Conservation (phyloP, 2,329 filamentous ascomycete species). For the Exophiala oligosperma region DNA sequence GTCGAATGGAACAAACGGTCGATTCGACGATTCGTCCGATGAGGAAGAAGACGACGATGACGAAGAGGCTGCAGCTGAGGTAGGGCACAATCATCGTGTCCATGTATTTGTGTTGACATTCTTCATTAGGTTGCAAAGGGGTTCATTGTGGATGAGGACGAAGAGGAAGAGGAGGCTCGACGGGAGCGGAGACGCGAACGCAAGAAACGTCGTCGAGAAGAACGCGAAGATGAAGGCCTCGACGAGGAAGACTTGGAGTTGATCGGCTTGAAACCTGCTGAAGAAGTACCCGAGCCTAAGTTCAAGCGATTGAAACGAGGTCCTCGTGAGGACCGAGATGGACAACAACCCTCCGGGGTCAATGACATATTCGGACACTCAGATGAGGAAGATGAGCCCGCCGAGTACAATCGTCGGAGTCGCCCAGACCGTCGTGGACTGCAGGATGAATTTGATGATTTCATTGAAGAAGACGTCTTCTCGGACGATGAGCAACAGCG, state of each 20-base stretch:
- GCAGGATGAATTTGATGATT: constrained; percentile 85
- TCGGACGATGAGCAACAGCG: constrained; percentile 78
- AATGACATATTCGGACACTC: constrained; percentile 96
- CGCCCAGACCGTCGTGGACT: constrained; percentile 55
- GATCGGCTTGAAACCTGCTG: constrained; percentile 72
- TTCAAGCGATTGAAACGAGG: constrained; percentile 97
- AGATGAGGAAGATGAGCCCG: constrained; percentile 69
- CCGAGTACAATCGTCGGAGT: constrained; percentile 46
- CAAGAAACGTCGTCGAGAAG: constrained; percentile 72
- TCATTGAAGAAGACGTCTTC: constrained; percentile 94
- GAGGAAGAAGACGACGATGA: constrained; percentile 92
- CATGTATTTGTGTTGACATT: neutral
- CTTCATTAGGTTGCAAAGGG: constrained; percentile 75
- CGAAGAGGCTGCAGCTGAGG: constrained; percentile 78
- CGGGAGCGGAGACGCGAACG: constrained; percentile 63
- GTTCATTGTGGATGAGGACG: constrained; percentile 93
- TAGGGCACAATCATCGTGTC: constrained; percentile 42
- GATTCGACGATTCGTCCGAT: constrained; percentile 81
- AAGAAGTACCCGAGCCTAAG: constrained; percentile 64
- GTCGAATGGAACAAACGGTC: constrained; percentile 41
- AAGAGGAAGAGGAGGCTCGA: constrained; percentile 74
- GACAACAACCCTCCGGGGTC: constrained; percentile 66
- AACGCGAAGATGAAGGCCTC: constrained; percentile 78
- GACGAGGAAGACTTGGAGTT: constrained; percentile 96
- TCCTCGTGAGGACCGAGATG: constrained; percentile 71